A percentile compares a stretch with the other conserved stretches of the same genome.
Conservation (phyloP, 345 rosid species). For the Eucalyptus marginata region DNA sequence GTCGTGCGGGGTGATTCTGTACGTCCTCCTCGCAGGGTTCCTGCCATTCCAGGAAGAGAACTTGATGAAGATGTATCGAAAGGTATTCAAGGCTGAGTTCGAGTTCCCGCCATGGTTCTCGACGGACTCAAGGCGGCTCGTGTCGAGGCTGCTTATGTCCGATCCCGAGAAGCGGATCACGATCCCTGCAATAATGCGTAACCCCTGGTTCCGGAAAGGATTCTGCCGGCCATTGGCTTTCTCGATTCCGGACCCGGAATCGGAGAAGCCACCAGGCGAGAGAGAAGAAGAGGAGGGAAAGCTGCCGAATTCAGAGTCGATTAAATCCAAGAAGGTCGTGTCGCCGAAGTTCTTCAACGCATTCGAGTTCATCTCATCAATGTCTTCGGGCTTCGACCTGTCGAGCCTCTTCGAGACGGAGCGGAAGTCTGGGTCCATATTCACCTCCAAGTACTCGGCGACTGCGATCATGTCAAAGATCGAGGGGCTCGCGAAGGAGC, state of each 20-base stretch:
- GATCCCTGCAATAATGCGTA: slow-evolving; percentile 43
- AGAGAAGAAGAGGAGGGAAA: neutral
- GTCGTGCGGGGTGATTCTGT: slow-evolving; percentile 88
- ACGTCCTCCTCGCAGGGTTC: slow-evolving; percentile 55
- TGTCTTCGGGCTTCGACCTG: slow-evolving; percentile 76
- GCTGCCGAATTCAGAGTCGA: neutral
- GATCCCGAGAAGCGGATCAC: slow-evolving; percentile 58
- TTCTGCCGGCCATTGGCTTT: slow-evolving; percentile 21
- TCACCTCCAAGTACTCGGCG: slow-evolving; percentile 48
- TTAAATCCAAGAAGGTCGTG: neutral
- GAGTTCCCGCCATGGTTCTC: slow-evolving; percentile 68
- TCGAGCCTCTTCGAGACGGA: slow-evolving; percentile 59
- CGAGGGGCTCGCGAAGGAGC: slow-evolving; percentile 30
- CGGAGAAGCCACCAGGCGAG: neutral
- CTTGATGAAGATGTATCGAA: slow-evolving; percentile 48
- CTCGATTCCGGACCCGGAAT: slow-evolving; percentile 12
- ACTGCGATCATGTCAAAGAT: slow-evolving; percentile 31
- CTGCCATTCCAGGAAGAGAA: slow-evolving; percentile 75
- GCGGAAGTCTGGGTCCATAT: slow-evolving; percentile 29
- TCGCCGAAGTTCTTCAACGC: slow-evolving; percentile 48
- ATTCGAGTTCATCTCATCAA: slow-evolving; percentile 58
- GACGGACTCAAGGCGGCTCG: slow-evolving; percentile 27
- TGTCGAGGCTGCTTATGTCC: slow-evolving; percentile 43
- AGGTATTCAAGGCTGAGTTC: slow-evolving; percentile 45
- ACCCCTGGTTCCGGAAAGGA: slow-evolving; percentile 63